A percentile compares a stretch with the other conserved stretches of the same genome.
Conservation (phyloP, 228 moss, liverwort and hornwort genomes). For the Sphagnum fallax region DNA sequence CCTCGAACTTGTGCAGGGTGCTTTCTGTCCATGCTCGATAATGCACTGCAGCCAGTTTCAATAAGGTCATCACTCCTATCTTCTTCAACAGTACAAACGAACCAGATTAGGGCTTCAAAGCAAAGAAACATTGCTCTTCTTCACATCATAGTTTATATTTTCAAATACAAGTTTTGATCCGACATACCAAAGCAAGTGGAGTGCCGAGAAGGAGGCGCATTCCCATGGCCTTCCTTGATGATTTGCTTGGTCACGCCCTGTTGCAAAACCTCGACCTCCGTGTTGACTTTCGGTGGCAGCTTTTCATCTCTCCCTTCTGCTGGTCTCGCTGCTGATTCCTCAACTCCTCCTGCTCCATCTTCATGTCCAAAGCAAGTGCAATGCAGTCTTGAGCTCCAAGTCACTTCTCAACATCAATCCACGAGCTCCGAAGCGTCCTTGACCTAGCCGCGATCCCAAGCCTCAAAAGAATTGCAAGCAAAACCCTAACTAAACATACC, state of each 20-base stretch:
- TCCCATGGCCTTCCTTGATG: slow-evolving; percentile 65
- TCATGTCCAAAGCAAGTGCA: not conserved
- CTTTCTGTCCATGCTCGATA: slow-evolving; percentile 72
- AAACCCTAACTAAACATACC: too few species aligned
- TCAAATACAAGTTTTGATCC: not conserved
- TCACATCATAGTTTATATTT: not conserved
- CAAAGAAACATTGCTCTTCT: not conserved
- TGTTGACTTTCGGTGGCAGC: slow-evolving; percentile 54
- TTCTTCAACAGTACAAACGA: not conserved
- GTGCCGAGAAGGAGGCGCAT: slow-evolving; percentile 63
- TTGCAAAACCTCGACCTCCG: slow-evolving; percentile 43
- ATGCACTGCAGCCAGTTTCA: slow-evolving; percentile 52
- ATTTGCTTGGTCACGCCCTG: slow-evolving; percentile 81
- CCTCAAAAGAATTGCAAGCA: too few species aligned
- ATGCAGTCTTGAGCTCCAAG: not conserved
- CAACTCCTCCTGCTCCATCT: slow-evolving; percentile 4
- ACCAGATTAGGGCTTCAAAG: not conserved
- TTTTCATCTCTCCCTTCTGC: slow-evolving; percentile 39
- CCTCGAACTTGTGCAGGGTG: slow-evolving; percentile 83
- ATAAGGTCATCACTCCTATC: not conserved
- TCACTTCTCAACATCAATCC: too few species aligned
- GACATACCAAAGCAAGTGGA: slow-evolving; percentile 81
- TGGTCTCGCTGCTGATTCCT: not conserved
- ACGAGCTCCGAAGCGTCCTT: too few species aligned
- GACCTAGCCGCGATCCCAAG: too few species aligned